These are phyloP conservation scores for Pestalotiopsis sp. DNA, from an alignment of 2,329 filamentous ascomycete genomes.

Conservation along the genomic window DNA sequence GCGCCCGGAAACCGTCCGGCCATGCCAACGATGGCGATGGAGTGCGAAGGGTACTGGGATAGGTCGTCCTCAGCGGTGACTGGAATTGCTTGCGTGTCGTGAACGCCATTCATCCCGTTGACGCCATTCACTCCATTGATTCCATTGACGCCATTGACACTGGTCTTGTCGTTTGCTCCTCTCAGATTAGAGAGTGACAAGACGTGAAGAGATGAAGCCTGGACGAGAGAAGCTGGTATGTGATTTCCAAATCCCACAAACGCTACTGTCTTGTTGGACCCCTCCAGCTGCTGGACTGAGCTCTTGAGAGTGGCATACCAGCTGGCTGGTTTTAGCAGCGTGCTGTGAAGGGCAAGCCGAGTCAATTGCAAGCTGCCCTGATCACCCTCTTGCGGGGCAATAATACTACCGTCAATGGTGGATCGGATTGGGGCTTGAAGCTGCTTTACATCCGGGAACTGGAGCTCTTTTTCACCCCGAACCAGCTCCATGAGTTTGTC, in stretches of 20 bases:
- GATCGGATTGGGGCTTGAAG: not conserved
- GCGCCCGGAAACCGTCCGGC: constrained; percentile 33
- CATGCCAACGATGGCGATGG: constrained; percentile 38
- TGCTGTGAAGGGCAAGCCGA: not conserved
- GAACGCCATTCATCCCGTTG: not conserved
- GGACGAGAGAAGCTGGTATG: constrained; percentile 4
- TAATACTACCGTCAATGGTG: not conserved
- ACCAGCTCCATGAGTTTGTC: constrained; percentile 9
- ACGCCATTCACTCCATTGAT: not conserved
- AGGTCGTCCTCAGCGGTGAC: not conserved
- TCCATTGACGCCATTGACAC: not conserved
- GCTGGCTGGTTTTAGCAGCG: not conserved
- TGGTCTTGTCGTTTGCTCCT: not conserved
- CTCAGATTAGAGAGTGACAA: not conserved
- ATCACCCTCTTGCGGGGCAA: not conserved
- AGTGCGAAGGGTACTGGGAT: constrained; percentile 19
- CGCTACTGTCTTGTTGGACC: not conserved
- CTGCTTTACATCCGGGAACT: not conserved
- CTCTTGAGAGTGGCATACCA: not conserved
- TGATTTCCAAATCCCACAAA: constrained; percentile 6
- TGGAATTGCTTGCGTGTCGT: too few species aligned
- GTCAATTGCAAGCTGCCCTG: not conserved
- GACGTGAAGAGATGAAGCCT: not conserved
- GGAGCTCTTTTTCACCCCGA: not conserved
- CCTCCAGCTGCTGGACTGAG: not conserved